These are phyloP conservation scores for Prunus yedoensis DNA, from an alignment of 331 rosid species.

Conservation along the genomic window DNA sequence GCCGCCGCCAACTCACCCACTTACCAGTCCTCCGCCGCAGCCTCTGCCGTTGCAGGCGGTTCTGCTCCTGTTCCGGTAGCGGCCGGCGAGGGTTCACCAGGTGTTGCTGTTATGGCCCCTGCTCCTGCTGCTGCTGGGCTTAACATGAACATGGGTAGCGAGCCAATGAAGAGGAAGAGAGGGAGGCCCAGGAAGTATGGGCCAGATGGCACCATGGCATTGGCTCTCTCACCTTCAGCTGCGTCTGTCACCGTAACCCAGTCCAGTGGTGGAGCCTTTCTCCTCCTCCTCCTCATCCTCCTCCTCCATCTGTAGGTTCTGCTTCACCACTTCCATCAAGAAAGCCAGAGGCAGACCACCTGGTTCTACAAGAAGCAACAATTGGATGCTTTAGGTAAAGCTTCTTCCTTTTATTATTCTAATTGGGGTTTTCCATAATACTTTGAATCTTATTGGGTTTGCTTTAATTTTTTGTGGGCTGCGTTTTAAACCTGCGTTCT, in stretches of 20 bases:
- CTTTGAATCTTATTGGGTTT: constrained; percentile 4
- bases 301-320: constrained; percentile 26
- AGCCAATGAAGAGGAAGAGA: constrained; percentile 59
- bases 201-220: constrained; percentile 52
- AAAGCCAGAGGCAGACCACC: constrained; percentile 80
- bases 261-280: constrained; percentile 40
- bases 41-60: constrained; percentile 4
- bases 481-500: background rate
- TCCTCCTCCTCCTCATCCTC: constrained; percentile 30
- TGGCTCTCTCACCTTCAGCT: constrained; percentile 28
- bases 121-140: constrained; percentile 18
- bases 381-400: constrained; percentile 41
- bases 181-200: constrained; percentile 86
- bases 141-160: constrained; percentile 31
- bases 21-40: constrained; percentile 29
- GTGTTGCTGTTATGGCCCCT: constrained; percentile 23
- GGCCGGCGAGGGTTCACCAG: constrained; percentile 20
- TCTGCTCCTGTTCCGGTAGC: background rate
- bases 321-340: constrained; percentile 37
- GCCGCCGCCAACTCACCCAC: constrained; percentile 34
- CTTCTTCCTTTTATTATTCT: background rate
- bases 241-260: constrained; percentile 24
- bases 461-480: background rate
- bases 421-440: background rate
- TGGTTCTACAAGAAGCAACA: constrained; percentile 57